These are phyloP conservation scores for Penicillium sp. DNA, from an alignment of 2,329 filamentous ascomycete genomes.

Conservation along the genomic window DNA sequence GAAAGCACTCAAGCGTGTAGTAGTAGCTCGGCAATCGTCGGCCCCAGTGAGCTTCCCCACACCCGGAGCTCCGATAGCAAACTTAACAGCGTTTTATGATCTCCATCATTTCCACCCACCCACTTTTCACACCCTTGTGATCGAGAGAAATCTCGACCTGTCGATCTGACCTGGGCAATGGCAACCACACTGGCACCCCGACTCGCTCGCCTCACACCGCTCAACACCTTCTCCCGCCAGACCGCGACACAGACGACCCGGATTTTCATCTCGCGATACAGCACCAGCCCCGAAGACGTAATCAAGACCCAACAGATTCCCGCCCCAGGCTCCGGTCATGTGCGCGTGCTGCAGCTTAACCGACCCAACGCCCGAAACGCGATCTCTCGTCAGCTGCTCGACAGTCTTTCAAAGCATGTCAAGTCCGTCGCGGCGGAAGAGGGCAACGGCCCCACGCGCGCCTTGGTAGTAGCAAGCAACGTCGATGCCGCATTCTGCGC, in stretches of 20 bases:
- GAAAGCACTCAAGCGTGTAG: not conserved
- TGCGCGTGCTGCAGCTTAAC: conserved; percentile 86
- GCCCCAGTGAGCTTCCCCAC: conserved; percentile 25
- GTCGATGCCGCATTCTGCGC: conserved; percentile 89
- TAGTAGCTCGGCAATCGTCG: conserved; percentile 21
- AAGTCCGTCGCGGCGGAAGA: conserved; percentile 65
- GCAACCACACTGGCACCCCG: conserved; percentile 34
- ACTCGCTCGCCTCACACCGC: conserved; percentile 27
- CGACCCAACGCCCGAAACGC: conserved; percentile 84
- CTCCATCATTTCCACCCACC: not conserved
- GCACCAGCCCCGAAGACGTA: conserved; percentile 36
- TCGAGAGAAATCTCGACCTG: not conserved
- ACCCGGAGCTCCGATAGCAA: conserved; percentile 11
- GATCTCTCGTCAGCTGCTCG: conserved; percentile 75
- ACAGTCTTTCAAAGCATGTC: conserved; percentile 69
- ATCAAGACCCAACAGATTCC: conserved; percentile 73
- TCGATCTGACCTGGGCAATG: conserved; percentile 8
- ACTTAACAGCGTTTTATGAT: not conserved
- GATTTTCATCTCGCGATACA: conserved; percentile 35
- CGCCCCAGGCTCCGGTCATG: conserved; percentile 76
- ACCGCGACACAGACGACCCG: conserved; percentile 22
- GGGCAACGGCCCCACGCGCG: conserved; percentile 65
- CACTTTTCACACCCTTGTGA: conserved; percentile 1
- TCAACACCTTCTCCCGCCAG: conserved; percentile 16
- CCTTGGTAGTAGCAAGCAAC: conserved; percentile 78